Percentiles rank a stretch among this genome's conserved stretches.
Evolutionary conservation across 1,139 yeast species (phyloP).

Genomic region (Protomyces inundatus): DNA sequence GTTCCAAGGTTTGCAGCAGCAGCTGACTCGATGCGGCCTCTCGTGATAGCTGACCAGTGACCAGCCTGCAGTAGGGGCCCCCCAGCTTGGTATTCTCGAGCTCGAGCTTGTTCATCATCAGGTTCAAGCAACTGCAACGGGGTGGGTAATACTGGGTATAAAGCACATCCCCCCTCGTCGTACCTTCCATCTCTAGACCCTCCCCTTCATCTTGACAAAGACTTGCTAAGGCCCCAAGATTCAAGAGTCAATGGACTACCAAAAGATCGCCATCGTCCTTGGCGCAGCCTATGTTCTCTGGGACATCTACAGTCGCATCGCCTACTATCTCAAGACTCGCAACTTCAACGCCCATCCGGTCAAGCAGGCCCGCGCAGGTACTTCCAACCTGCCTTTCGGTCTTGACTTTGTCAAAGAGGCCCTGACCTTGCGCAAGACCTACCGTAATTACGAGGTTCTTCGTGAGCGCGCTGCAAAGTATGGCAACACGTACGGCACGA

Average conservation of each 20-base stretch:
- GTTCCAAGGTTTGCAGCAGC: too few relatives aligned
- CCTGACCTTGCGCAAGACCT: neutral
- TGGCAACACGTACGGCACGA: conserved; percentile 5
- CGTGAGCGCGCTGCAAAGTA: neutral
- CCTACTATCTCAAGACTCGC: neutral
- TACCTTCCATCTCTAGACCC: too few relatives aligned
- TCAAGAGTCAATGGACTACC: neutral
- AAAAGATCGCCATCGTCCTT: neutral
- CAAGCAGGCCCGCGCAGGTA: neutral
- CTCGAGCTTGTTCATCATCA: too few relatives aligned
- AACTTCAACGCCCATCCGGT: neutral
- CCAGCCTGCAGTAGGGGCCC: too few relatives aligned
- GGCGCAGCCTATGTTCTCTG: neutral
- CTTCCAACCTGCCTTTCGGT: neutral
- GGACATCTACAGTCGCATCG: neutral
- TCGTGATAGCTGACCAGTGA: too few relatives aligned
- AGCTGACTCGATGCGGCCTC: too few relatives aligned
- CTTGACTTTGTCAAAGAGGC: neutral
- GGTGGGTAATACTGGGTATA: too few relatives aligned
- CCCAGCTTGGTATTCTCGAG: too few relatives aligned
- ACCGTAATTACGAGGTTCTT: conserved; percentile 3
- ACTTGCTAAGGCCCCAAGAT: too few relatives aligned
- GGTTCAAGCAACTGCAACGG: too few relatives aligned
- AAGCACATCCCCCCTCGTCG: too few relatives aligned
- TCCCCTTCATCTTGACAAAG: too few relatives aligned